Base-by-base conservation (phyloP, 2,329 filamentous ascomycete species). In the Exophiala sideris region DNA sequence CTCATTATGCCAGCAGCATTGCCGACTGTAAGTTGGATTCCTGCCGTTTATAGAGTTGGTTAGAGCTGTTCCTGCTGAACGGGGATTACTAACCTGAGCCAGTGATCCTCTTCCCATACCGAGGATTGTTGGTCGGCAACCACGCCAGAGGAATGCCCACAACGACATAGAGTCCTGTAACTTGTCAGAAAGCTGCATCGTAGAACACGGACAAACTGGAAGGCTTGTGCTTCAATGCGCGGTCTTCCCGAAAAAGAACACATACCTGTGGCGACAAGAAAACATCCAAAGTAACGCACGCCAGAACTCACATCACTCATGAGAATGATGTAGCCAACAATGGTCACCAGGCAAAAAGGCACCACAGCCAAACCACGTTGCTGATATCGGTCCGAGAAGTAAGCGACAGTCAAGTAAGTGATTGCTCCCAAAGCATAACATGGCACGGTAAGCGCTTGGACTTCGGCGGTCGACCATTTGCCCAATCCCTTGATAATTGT, bases 371-470 rank as follows among this genome's bases (percentile, higher is more conserved):
- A 60, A 0, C 80, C 87, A 38, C 88, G 81, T 52, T 74, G 78
- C 69, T 89, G 86, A 58, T 79, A 75, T 50, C 78, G 77, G 66
- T 92, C 88, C 3, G 85, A 89, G 41, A 88, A 69, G 63, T 79
- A 81, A 0, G 87, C 87, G 2, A 83, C 76, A 7, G 76, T 59
- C 67, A 91, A 80, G 67, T 90, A 91, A 0, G 79, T 81, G 5
- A 85, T 75, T 0, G 87, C 87, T 3, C 88, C 88, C 3, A 90
- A 68, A 4, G 83, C 82, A 67, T 91, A 91, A 69, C 86, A 89
- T 0, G 88, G 88, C 44, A 92, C 87, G 0, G 88, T 91, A 33
- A 91, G 78, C 32, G 88, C 81, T 68, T 91, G 88, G 5, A 89
- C 81, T 64, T 88, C 77, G 0, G 86, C 80, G 0, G 75, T 74